A percentile compares a stretch with the other conserved stretches of the same genome.
phyloP scores from a whole-genome alignment of 108 stramenopile species.

The Cyclotella sp. region DNA sequence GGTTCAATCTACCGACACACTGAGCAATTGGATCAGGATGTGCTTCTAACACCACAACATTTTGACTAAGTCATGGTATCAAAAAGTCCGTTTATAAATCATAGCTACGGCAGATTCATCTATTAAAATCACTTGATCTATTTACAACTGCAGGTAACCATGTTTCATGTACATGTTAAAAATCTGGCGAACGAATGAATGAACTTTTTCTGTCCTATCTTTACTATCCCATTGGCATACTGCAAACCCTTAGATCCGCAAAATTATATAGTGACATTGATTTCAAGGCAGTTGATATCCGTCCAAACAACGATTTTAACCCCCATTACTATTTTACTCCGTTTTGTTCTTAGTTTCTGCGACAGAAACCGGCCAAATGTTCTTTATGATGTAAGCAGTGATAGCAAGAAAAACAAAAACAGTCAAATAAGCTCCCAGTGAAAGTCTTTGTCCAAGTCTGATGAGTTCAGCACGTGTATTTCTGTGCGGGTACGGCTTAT shows the following conservation, averaged over 20 bases:
- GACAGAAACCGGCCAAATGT: neutral
- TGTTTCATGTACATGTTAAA: no score
- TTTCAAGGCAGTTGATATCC: no score
- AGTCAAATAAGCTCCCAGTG: neutral
- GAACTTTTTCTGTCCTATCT: no score
- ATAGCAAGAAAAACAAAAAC: neutral
- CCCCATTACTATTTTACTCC: neutral
- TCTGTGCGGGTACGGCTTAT: conserved; percentile 13
- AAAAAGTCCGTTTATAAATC: neutral
- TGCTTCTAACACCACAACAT: neutral
- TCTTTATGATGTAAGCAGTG: conserved; percentile 2
- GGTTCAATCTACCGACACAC: neutral
- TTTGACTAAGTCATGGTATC: neutral
- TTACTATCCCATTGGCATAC: no score
- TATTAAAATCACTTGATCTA: no score
- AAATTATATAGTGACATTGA: no score
- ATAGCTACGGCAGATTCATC: no score
- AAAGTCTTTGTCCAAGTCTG: neutral
- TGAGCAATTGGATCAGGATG: neutral
- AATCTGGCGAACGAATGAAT: no score
- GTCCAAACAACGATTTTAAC: no score
- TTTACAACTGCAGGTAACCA: no score
- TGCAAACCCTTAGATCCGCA: no score
- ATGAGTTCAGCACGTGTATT: conserved; percentile 4
- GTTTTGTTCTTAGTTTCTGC: neutral